Percentiles rank a stretch among this genome's conserved stretches.
Evolutionary conservation across 805 yeast genomes (phyloP).

Genomic region (Wickerhamiella australiensis): DNA sequence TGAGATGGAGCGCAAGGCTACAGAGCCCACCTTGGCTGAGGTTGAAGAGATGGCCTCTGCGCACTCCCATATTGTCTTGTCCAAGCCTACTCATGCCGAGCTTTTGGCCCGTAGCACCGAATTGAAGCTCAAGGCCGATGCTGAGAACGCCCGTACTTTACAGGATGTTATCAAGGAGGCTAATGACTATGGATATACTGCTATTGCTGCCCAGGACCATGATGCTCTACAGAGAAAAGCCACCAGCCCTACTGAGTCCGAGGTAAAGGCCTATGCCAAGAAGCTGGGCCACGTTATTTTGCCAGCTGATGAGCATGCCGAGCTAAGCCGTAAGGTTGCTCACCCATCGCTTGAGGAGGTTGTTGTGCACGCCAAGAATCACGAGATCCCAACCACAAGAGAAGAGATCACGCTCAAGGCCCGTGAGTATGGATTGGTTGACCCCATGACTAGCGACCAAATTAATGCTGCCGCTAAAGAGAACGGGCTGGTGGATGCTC

Average conservation of each 20-base stretch:
- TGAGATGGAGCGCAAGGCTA: conserved; percentile 2
- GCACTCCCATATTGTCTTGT: conserved; percentile 11
- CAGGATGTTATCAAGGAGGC: conserved; percentile 5
- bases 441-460: conserved; percentile 9
- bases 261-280: conserved; percentile 1
- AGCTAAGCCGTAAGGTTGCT: background rate
- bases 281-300: background rate
- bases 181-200: background rate
- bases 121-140: conserved; percentile 7
- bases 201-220: background rate
- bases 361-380: background rate
- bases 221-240: background rate
- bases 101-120: conserved; percentile 3
- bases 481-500: conserved; percentile 15
- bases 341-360: conserved; percentile 1
- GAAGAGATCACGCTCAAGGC: conserved; percentile 2
- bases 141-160: conserved; percentile 2
- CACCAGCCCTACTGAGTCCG: background rate
- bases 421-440: conserved; percentile 17
- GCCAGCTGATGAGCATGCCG: background rate
- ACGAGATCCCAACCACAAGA: conserved; percentile 35
- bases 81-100: background rate
- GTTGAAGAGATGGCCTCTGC: conserved; percentile 19
- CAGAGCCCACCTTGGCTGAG: conserved; percentile 45
- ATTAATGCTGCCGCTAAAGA: conserved; percentile 10